phyloP scores from a whole-genome alignment of 2,329 filamentous ascomycete species.

The Beauveria brongniartii region DNA sequence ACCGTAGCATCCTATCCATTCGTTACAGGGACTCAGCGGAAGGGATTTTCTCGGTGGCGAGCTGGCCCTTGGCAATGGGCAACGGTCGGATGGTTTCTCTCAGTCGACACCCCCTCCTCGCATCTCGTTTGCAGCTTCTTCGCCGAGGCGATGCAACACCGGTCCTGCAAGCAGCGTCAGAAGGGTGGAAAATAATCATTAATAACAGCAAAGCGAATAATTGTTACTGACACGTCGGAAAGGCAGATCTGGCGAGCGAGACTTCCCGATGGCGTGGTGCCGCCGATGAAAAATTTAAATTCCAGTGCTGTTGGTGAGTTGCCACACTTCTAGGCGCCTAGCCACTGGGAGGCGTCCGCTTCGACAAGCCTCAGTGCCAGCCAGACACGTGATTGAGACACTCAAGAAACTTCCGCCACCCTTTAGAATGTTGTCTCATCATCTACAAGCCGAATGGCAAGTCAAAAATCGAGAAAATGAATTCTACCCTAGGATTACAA shows the following conservation, averaged over 20 bases:
- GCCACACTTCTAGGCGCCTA: not conserved
- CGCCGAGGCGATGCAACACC: not conserved
- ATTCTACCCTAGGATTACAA: not conserved
- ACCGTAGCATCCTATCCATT: not conserved
- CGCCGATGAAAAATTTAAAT: not conserved
- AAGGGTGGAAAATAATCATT: not conserved
- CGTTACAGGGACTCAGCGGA: not conserved
- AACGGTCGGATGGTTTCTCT: not conserved
- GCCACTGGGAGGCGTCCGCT: not conserved
- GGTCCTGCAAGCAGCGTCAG: not conserved
- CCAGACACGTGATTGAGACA: slow-evolving; percentile 8
- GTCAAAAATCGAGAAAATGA: not conserved
- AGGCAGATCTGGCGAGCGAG: not conserved
- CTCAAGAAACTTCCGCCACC: not conserved
- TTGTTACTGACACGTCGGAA: not conserved
- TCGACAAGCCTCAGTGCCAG: not conserved
- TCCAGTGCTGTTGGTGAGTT: slow-evolving; percentile 10
- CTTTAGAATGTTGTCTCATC: slow-evolving; percentile 3
- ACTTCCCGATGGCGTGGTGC: not conserved
- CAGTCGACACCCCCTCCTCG: not conserved
- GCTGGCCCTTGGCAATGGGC: not conserved
- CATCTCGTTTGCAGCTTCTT: not conserved
- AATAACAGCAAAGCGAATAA: not conserved
- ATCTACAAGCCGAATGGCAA: not conserved
- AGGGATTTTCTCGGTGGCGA: not conserved